phyloP scores from a whole-genome alignment of 139 green algal genomes.

The Astrephomene gubernaculifera region DNA sequence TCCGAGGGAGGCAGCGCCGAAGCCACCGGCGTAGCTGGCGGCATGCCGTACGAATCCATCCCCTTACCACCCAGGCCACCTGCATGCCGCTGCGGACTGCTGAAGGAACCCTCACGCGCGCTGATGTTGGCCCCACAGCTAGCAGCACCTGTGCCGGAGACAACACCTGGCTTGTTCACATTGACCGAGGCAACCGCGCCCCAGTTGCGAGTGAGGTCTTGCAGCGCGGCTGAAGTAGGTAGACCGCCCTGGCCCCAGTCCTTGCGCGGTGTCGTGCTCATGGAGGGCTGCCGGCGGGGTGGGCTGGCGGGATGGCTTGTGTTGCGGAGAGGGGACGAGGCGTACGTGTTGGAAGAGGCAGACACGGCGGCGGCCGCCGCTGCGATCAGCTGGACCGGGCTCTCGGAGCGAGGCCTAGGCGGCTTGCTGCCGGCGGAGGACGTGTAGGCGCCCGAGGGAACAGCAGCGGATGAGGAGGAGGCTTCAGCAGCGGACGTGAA shows the following conservation, averaged over 20 bases:
- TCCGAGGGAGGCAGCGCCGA: not conserved
- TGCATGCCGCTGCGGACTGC: constrained; percentile 12
- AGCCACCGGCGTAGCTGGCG: constrained; percentile 8
- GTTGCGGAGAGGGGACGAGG: too few relatives aligned
- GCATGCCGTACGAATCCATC: constrained; percentile 31
- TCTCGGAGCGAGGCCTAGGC: not conserved
- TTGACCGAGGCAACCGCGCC: constrained; percentile 8
- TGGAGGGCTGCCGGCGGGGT: not conserved
- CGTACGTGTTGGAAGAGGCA: too few relatives aligned
- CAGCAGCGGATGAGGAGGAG: too few relatives aligned
- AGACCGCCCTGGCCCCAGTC: not conserved
- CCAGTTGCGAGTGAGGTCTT: constrained; percentile 19
- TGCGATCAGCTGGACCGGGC: too few relatives aligned
- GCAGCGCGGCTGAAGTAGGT: too few relatives aligned
- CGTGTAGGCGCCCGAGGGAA: not conserved
- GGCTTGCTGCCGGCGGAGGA: too few relatives aligned
- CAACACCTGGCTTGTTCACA: not conserved
- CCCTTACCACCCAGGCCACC: not conserved
- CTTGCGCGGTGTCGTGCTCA: not conserved
- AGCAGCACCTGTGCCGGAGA: too few relatives aligned
- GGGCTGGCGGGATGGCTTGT: not conserved
- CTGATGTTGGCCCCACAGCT: too few relatives aligned
- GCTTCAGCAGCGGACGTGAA: not conserved
- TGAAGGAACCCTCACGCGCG: too few relatives aligned
- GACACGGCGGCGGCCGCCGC: not conserved